Percentiles rank a stretch among this genome's conserved stretches.
phyloP scores from a whole-genome alignment of 768 basidiomycete species.

The Omphalotus guepiniiformis region DNA sequence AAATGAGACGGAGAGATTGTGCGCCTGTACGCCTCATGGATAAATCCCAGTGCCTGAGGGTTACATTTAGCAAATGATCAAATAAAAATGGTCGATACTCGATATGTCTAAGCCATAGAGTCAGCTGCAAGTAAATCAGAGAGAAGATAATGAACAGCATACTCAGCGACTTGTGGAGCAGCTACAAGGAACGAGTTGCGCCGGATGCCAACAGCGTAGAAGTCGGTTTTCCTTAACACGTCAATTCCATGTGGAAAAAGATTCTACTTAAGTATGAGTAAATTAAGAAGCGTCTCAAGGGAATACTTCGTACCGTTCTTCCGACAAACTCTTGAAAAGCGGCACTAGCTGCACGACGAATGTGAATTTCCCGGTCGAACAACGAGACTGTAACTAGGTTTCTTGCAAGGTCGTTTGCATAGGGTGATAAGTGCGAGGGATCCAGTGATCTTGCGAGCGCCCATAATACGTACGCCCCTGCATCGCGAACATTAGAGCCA shows the following conservation, averaged over 20 bases:
- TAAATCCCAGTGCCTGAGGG: slow-evolving; percentile 86
- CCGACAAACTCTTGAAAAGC: slow-evolving; percentile 98
- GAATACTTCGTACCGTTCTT: slow-evolving; percentile 59
- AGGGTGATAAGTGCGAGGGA: slow-evolving; percentile 49
- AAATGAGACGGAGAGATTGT: slow-evolving; percentile 67
- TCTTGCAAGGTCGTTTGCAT: slow-evolving; percentile 63
- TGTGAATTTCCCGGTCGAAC: slow-evolving; percentile 92
- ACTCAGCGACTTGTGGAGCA: slow-evolving; percentile 86
- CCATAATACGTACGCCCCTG: slow-evolving; percentile 94
- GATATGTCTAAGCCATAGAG: slow-evolving; percentile 49
- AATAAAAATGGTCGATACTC: slow-evolving; percentile 72
- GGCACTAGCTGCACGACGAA: slow-evolving; percentile 93
- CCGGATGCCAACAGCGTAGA: slow-evolving; percentile 86
- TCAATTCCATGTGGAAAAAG: slow-evolving; percentile 94
- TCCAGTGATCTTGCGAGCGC: slow-evolving; percentile 82
- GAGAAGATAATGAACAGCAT: slow-evolving; percentile 27
- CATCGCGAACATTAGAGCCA: slow-evolving; percentile 92
- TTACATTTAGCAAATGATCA: slow-evolving; percentile 68
- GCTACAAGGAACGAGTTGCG: slow-evolving; percentile 82
- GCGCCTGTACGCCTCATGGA: slow-evolving; percentile 76
- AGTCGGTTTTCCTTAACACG: slow-evolving; percentile 88
- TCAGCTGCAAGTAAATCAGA: neutral
- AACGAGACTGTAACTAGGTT: slow-evolving; percentile 74
- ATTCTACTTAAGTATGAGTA: slow-evolving; percentile 44
- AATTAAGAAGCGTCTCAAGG: slow-evolving; percentile 1